phyloP scores from a whole-genome alignment of 768 basidiomycete species.

The Lentinula lateritia region DNA sequence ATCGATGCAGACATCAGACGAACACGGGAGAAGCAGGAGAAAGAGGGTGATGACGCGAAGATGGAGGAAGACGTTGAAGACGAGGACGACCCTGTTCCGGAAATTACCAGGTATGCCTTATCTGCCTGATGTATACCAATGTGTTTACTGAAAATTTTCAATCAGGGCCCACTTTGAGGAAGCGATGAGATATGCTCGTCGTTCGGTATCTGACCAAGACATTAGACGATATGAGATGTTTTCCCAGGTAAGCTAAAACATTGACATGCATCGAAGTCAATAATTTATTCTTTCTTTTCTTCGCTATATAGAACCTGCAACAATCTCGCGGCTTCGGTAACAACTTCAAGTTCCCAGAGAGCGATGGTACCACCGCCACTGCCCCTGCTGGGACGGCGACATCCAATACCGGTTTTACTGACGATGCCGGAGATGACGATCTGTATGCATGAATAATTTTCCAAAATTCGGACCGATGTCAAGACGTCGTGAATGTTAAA shows the following conservation, averaged over 20 bases:
- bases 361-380: constrained; percentile 31
- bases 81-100: constrained; percentile 86
- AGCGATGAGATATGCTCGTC: constrained; percentile 96
- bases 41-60: constrained; percentile 65
- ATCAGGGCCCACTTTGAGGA: constrained; percentile 91
- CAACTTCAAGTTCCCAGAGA: constrained; percentile 98
- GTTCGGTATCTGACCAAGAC: constrained; percentile 94
- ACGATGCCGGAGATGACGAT: constrained; percentile 87
- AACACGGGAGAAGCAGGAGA: constrained; percentile 74
- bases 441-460: constrained; percentile 62
- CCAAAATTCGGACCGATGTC: too few relatives aligned
- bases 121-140: not conserved
- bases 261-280: too few relatives aligned
- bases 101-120: constrained; percentile 64
- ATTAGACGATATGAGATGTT: constrained; percentile 99
- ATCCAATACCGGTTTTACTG: constrained; percentile 75
- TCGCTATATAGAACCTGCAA: constrained; percentile 61
- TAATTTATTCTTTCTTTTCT: too few relatives aligned
- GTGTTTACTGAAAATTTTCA: not conserved
- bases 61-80: constrained; percentile 70
- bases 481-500: too few relatives aligned
- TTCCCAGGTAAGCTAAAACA: constrained; percentile 52
- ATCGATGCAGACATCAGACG: constrained; percentile 88
- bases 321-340: constrained; percentile 91
- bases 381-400: constrained; percentile 35